A percentile compares a stretch with the other conserved stretches of the same genome.
phyloP scores from a whole-genome alignment of 2,329 filamentous ascomycete genomes.

The Didymella segeticola region DNA sequence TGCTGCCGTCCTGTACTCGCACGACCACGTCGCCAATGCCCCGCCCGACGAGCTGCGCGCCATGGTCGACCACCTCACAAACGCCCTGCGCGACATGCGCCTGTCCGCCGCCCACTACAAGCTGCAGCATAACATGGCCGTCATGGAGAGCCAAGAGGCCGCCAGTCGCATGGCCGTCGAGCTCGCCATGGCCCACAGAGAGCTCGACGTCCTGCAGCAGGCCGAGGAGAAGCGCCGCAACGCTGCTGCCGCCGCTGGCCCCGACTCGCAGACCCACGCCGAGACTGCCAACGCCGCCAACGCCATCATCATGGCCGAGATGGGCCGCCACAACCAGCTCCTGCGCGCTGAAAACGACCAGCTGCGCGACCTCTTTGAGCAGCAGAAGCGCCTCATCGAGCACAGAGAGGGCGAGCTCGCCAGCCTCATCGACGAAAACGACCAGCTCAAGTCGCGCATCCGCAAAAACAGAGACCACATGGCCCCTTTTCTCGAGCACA shows the following conservation, averaged over 20 bases:
- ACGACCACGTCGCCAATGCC: conserved; percentile 60
- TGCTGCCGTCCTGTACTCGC: conserved; percentile 54
- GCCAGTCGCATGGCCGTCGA: conserved; percentile 88
- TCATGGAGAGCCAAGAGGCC: conserved; percentile 83
- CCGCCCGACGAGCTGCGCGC: conserved; percentile 59
- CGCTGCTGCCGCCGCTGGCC: conserved; percentile 55
- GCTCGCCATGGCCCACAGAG: conserved; percentile 86
- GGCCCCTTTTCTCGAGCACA: conserved; percentile 57
- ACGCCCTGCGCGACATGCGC: conserved; percentile 69
- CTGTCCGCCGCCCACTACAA: conserved; percentile 90
- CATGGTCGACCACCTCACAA: conserved; percentile 61
- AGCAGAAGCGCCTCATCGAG: conserved; percentile 79
- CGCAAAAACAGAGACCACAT: conserved; percentile 89
- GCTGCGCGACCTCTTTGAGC: conserved; percentile 69
- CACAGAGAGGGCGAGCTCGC: conserved; percentile 77
- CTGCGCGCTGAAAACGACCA: conserved; percentile 70
- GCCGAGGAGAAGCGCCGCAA: conserved; percentile 71
- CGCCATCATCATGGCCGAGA: conserved; percentile 57
- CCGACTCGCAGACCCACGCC: conserved; percentile 61
- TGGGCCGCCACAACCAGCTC: conserved; percentile 65
- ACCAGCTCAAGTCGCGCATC: conserved; percentile 80
- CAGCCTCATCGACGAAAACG: conserved; percentile 75
- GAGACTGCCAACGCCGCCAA: conserved; percentile 63
- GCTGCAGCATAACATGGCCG: conserved; percentile 84
- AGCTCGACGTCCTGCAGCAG: conserved; percentile 82